Evolutionary conservation across 345 rosid genomes (phyloP), one percentile per base, ranked within the genome.

Genomic region (Salix purpurea): DNA sequence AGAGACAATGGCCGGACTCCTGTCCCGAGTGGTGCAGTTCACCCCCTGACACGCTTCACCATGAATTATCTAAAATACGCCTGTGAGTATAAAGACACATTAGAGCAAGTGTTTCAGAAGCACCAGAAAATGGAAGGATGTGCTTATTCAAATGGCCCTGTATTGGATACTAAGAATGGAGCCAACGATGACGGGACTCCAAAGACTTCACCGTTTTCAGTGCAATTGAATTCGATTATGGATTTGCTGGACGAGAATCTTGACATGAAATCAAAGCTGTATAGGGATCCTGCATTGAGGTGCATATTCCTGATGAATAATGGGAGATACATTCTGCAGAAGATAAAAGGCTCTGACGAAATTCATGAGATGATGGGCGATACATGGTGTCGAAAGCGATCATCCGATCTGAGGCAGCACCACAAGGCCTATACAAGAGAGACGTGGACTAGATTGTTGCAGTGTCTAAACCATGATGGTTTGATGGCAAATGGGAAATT

Each of bases 291-390:
- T 13, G 76, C 96, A 1, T 76, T 95, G 73, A 81, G 91, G 74
- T 78, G 84, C 84, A 91, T 95, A 30, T 95, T 95, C 87, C 89
- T 91, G 96, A 95, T 95, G 99, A 95, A 95, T 87, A 95, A 95
- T n/a, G 99, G 97, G 6, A 88, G 96, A 21, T 95, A 93, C 88
- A 91, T 95, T 54, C 79, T 91, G 70, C 94, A 93, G 72, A 90
- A 93, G 87, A 89, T 93, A 86, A 90, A 88, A 79, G 85, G 90
- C 9, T 87, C 98, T 0, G 46, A 83, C 1, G 96, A 89, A 89
- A 87, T 91, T 60, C 87, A 88, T 30, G 78, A 84, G 48, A 82
- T 81, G 37, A 83, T 90, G 87, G 94, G 97, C 3, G 90, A 93
- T 72, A 84, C 84, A 8, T 91, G 97, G 97, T 85, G 89, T 72